These are phyloP conservation scores for Cladophialophora immunda DNA, from an alignment of 2,329 filamentous ascomycete species.

Conservation along the genomic window DNA sequence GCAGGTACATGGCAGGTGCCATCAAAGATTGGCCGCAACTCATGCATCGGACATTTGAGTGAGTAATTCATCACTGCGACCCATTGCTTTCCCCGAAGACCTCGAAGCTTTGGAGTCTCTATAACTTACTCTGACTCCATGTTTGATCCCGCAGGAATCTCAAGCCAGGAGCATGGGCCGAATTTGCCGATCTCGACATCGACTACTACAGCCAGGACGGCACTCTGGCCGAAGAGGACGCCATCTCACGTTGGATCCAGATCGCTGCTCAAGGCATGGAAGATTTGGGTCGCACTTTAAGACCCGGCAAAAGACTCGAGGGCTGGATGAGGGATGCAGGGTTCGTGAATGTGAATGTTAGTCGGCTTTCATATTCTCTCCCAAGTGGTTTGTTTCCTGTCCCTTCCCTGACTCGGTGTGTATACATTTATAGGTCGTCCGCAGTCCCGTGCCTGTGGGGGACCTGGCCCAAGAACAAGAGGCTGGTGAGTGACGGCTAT, in stretches of 20 bases:
- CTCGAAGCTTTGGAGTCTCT: not conserved
- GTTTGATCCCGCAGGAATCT: slow-evolving; percentile 28
- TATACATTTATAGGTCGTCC: not conserved
- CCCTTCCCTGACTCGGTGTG: not conserved
- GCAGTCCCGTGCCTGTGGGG: slow-evolving; percentile 39
- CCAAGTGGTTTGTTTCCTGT: too few species aligned
- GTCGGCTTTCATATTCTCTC: not conserved
- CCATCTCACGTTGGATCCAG: slow-evolving; percentile 41
- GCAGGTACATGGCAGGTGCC: slow-evolving; percentile 64
- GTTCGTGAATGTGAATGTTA: slow-evolving; percentile 41
- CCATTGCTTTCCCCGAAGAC: too few species aligned
- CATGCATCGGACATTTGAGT: slow-evolving; percentile 45
- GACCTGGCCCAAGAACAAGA: slow-evolving; percentile 43
- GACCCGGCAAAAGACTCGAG: slow-evolving; percentile 45
- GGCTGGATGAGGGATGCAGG: slow-evolving; percentile 42
- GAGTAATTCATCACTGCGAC: not conserved
- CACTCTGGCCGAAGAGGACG: slow-evolving; percentile 34
- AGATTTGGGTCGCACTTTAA: slow-evolving; percentile 50
- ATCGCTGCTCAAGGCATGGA: slow-evolving; percentile 40
- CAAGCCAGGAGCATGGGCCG: slow-evolving; percentile 53
- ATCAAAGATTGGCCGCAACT: slow-evolving; percentile 65
- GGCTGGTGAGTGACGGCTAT: slow-evolving; percentile 22
- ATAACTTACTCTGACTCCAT: not conserved
- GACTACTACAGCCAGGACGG: slow-evolving; percentile 43
- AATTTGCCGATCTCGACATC: slow-evolving; percentile 49